Evolutionary conservation across 2,329 filamentous ascomycete genomes (phyloP).

Genomic region (Colletotrichum sp.): DNA sequence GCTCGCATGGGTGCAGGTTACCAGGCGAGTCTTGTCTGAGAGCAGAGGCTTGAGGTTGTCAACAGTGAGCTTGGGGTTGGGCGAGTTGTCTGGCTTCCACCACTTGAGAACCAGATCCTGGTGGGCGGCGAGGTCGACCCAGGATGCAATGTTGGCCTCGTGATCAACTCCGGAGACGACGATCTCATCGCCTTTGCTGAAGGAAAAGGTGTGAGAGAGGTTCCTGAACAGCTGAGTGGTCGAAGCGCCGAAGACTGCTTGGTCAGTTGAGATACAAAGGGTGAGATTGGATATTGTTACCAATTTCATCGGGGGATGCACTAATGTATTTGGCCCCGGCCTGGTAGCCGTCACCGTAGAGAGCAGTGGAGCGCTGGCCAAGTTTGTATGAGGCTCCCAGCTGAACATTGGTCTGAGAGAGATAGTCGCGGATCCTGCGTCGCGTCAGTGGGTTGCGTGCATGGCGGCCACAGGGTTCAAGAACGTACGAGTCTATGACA

Average conservation of each 20-base stretch:
- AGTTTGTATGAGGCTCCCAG: slow-evolving; percentile 73
- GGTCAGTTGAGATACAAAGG: neutral
- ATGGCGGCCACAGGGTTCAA: neutral
- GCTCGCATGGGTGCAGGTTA: slow-evolving; percentile 75
- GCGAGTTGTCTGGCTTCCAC: slow-evolving; percentile 61
- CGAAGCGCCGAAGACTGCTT: slow-evolving; percentile 71
- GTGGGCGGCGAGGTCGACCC: slow-evolving; percentile 70
- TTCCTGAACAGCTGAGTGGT: slow-evolving; percentile 81
- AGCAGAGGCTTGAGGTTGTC: slow-evolving; percentile 65
- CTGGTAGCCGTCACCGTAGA: slow-evolving; percentile 64
- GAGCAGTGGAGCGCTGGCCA: slow-evolving; percentile 62
- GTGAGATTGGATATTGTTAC: slow-evolving; percentile 33
- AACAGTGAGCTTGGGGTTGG: slow-evolving; percentile 63
- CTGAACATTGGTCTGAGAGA: slow-evolving; percentile 74
- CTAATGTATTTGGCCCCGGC: slow-evolving; percentile 76
- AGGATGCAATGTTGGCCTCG: slow-evolving; percentile 78
- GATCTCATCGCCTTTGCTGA: slow-evolving; percentile 66
- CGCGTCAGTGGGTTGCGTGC: neutral
- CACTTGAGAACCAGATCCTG: slow-evolving; percentile 69
- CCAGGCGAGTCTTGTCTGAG: slow-evolving; percentile 68
- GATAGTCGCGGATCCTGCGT: slow-evolving; percentile 66
- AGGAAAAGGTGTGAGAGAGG: slow-evolving; percentile 60
- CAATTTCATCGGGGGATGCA: slow-evolving; percentile 68
- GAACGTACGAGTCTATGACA: slow-evolving; percentile 68
- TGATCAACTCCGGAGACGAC: slow-evolving; percentile 77